These are phyloP conservation scores for Botryotinia narcissicola DNA, from an alignment of 2,329 filamentous ascomycete genomes.

Conservation along the genomic window DNA sequence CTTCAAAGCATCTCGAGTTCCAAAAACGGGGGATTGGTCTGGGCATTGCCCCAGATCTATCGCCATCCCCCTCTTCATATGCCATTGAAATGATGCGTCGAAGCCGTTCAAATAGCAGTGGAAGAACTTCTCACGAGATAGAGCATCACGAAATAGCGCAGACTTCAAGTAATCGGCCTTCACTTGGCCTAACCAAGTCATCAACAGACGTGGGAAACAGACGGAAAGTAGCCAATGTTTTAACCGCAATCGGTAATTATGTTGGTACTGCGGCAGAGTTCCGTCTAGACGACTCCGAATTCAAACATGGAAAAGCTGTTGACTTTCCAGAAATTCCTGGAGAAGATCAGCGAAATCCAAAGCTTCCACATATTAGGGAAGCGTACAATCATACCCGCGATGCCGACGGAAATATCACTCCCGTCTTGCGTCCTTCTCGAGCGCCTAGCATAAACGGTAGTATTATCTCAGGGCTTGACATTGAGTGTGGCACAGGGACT, in stretches of 20 bases:
- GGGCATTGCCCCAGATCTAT: conserved; percentile 10
- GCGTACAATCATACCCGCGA: conserved; percentile 43
- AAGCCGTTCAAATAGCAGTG: conserved; percentile 21
- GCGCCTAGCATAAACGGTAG: conserved; percentile 42
- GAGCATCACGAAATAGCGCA: conserved; percentile 6
- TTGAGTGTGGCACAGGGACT: conserved; percentile 27
- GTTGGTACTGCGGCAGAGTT: conserved; percentile 49
- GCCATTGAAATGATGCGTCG: conserved; percentile 5
- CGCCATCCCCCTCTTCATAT: conserved; percentile 11
- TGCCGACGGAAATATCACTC: conserved; percentile 37
- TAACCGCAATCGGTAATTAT: conserved; percentile 46
- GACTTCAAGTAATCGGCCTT: not conserved
- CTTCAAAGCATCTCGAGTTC: conserved; percentile 15
- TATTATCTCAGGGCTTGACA: conserved; percentile 35
- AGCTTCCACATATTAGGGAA: conserved; percentile 42
- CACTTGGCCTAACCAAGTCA: not conserved
- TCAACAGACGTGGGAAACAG: conserved; percentile 37
- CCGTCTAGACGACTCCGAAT: conserved; percentile 50
- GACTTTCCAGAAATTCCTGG: conserved; percentile 57
- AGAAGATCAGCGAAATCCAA: conserved; percentile 47
- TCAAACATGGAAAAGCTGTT: conserved; percentile 46
- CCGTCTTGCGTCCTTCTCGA: conserved; percentile 39
- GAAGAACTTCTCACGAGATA: conserved; percentile 18
- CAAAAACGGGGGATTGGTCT: conserved; percentile 3
- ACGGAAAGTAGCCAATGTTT: conserved; percentile 44